Evolutionary conservation across 352 stramenopile species (phyloP).

Genomic region (Pythium monospermum): DNA sequence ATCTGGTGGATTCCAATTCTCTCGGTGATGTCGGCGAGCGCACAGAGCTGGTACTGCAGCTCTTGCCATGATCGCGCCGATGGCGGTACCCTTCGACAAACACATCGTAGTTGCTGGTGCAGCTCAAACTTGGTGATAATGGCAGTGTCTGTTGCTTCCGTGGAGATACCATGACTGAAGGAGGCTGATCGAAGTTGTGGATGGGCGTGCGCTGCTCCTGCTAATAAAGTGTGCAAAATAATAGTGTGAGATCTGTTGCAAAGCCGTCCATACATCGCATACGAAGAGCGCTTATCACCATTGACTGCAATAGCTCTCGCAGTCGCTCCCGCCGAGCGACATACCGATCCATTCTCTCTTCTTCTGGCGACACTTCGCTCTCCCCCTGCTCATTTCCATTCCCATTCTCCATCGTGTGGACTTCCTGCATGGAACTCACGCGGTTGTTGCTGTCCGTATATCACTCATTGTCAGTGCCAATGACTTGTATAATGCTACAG

Average conservation of each 20-base stretch:
- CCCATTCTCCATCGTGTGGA: too few relatives aligned
- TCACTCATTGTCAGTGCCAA: background rate
- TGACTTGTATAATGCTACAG: background rate
- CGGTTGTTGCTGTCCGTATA: too few relatives aligned
- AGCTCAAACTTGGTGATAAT: conserved; percentile 24
- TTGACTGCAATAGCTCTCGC: conserved; percentile 14
- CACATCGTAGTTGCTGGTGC: conserved; percentile 30
- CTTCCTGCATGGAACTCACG: too few relatives aligned
- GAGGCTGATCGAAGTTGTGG: too few relatives aligned
- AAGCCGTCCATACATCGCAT: background rate
- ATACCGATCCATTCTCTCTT: background rate
- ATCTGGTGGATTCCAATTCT: conserved; percentile 5
- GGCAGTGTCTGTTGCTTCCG: conserved; percentile 3
- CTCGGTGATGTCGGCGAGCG: conserved; percentile 18
- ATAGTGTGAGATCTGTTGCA: too few relatives aligned
- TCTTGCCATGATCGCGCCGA: conserved; percentile 2
- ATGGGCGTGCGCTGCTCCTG: background rate
- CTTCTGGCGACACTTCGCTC: too few relatives aligned
- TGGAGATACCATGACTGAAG: too few relatives aligned
- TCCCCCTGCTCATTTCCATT: too few relatives aligned
- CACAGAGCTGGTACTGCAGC: background rate
- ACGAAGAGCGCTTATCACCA: conserved; percentile 2
- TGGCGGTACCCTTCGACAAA: conserved; percentile 33
- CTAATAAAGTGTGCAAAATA: background rate
- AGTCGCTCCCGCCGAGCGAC: conserved; percentile 14